Conservation (phyloP, 108 stramenopile species). For the Cyclotella cryptica region DNA sequence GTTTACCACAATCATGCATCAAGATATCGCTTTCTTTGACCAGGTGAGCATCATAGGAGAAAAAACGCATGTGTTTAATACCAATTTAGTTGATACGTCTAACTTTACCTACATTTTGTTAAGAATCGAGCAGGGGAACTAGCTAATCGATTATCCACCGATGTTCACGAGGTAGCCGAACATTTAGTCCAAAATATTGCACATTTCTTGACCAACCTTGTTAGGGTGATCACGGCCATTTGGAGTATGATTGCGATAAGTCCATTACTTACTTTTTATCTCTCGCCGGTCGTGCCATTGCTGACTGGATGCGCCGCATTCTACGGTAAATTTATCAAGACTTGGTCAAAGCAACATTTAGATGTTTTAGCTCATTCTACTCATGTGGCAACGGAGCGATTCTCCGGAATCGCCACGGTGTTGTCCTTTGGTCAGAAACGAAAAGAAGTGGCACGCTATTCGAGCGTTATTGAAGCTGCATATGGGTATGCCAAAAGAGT, state of each 20-base stretch:
- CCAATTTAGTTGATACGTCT: background rate
- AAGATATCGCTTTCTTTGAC: slow-evolving; percentile 45
- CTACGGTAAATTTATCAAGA: slow-evolving; percentile 42
- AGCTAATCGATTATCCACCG: slow-evolving; percentile 53
- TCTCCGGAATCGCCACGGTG: slow-evolving; percentile 49
- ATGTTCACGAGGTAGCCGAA: slow-evolving; percentile 55
- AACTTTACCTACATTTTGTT: background rate
- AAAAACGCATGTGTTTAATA: background rate
- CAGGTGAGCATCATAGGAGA: background rate
- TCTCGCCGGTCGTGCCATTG: slow-evolving; percentile 28
- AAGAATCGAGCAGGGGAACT: slow-evolving; percentile 48
- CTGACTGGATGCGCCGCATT: slow-evolving; percentile 37
- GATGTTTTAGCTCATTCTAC: slow-evolving; percentile 54
- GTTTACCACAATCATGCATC: slow-evolving; percentile 42
- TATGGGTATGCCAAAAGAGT: slow-evolving; percentile 49
- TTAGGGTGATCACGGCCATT: slow-evolving; percentile 37
- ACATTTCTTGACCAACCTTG: slow-evolving; percentile 36
- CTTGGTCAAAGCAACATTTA: slow-evolving; percentile 45
- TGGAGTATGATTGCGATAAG: slow-evolving; percentile 40
- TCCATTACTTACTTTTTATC: slow-evolving; percentile 37
- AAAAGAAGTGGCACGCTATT: slow-evolving; percentile 37
- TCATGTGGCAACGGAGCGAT: slow-evolving; percentile 50
- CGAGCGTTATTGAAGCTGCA: slow-evolving; percentile 46
- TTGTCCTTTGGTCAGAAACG: slow-evolving; percentile 40
- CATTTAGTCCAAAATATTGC: slow-evolving; percentile 55